A percentile compares a stretch with the other conserved stretches of the same genome.
These are phyloP conservation scores for Colletotrichum sp. DNA, from an alignment of 2,329 filamentous ascomycete genomes.

Conservation along the genomic window DNA sequence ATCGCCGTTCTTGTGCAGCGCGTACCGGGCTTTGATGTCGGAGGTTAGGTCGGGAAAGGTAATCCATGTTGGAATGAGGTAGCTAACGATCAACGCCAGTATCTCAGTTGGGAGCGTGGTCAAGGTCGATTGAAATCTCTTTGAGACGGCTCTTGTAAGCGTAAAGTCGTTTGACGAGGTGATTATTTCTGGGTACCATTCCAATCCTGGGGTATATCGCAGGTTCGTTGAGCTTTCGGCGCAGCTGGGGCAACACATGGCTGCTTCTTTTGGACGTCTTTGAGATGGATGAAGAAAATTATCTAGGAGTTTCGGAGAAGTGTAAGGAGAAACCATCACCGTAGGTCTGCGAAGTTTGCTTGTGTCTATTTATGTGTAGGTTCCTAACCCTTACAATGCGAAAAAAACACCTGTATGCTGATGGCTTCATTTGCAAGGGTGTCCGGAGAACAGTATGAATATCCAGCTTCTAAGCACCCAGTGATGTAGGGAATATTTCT, in stretches of 20 bases:
- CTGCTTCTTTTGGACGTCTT: background rate
- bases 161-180: background rate
- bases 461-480: too few relatives aligned
- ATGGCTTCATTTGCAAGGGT: too few relatives aligned
- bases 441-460: too few relatives aligned
- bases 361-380: too few relatives aligned
- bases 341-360: background rate
- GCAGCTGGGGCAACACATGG: background rate
- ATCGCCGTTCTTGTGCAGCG: background rate
- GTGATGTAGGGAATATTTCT: too few relatives aligned
- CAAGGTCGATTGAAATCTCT: background rate
- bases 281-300: rapidly evolving
- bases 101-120: background rate
- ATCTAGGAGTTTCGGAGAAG: background rate
- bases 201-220: background rate
- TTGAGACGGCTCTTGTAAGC: background rate
- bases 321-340: background rate
- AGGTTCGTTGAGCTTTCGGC: background rate
- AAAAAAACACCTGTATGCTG: too few relatives aligned
- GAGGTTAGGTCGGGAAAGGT: background rate
- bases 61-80: background rate
- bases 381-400: too few relatives aligned
- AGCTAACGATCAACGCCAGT: background rate
- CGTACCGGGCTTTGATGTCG: background rate
- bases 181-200: rapidly evolving